A percentile compares a stretch with the other conserved stretches of the same genome.
These are phyloP conservation scores for Picochlorum costavermella DNA, from an alignment of 139 green algal genomes.

Conservation along the genomic window DNA sequence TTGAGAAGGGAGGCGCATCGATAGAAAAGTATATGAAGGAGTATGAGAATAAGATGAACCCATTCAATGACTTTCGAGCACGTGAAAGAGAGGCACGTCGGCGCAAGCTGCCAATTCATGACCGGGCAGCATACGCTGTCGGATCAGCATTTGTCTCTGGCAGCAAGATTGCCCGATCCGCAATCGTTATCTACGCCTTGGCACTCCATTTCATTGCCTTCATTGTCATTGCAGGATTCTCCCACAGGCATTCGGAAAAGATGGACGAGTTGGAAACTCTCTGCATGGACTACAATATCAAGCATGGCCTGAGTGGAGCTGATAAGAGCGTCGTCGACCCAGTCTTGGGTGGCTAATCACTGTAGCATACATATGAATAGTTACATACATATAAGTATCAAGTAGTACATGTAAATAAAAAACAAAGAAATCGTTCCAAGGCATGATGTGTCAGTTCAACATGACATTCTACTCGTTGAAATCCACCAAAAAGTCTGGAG, in stretches of 20 bases:
- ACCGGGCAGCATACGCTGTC: constrained; percentile 23
- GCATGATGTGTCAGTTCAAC: no score
- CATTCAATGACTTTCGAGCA: constrained; percentile 58
- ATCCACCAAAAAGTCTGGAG: constrained; percentile 11
- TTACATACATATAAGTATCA: no score
- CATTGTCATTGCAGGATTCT: constrained; percentile 46
- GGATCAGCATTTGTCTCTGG: constrained; percentile 30
- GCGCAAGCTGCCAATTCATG: constrained; percentile 14
- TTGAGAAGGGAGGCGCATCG: constrained; percentile 50
- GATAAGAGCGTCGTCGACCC: constrained; percentile 1
- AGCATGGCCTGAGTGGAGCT: constrained; percentile 3
- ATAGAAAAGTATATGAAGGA: constrained; percentile 71
- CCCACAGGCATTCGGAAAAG: constrained; percentile 12
- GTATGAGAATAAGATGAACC: constrained; percentile 86
- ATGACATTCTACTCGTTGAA: no score
- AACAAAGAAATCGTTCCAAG: no score
- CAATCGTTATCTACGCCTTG: constrained; percentile 74
- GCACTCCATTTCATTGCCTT: constrained; percentile 74
- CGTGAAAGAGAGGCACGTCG: constrained; percentile 24
- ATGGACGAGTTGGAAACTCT: constrained; percentile 22
- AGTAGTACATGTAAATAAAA: no score
- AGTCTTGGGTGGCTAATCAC: not conserved
- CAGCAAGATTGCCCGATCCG: constrained; percentile 17
- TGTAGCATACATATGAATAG: no score
- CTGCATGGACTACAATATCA: constrained; percentile 14